Evolutionary conservation across 805 yeast genomes (phyloP).

Genomic region (Candida orba): DNA sequence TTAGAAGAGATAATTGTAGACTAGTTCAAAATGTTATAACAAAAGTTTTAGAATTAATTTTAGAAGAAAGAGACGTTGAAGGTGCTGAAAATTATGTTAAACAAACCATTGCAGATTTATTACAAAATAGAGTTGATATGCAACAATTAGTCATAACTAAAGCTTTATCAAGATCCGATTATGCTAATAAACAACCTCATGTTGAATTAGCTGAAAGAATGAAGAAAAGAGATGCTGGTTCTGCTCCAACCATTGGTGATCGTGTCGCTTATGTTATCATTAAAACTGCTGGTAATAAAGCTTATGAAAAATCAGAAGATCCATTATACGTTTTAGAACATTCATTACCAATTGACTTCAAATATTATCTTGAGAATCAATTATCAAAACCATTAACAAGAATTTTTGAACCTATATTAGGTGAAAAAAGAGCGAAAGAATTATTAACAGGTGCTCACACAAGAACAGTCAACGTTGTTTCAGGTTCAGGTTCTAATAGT

Average conservation of each 20-base stretch:
- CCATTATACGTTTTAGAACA: conserved; percentile 90
- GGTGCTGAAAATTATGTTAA: conserved; percentile 84
- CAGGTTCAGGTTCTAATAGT: conserved; percentile 45
- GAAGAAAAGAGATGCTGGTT: conserved; percentile 94
- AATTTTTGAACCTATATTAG: conserved; percentile 91
- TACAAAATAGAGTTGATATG: conserved; percentile 88
- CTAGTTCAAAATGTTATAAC: conserved; percentile 93
- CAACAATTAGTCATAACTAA: conserved; percentile 92
- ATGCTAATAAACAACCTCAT: conserved; percentile 95
- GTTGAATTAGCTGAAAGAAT: conserved; percentile 93
- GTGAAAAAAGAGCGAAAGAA: conserved; percentile 74
- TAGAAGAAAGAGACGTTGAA: conserved; percentile 80
- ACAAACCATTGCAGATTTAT: conserved; percentile 77
- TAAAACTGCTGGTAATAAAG: conserved; percentile 69
- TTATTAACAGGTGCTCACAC: conserved; percentile 82
- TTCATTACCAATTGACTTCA: conserved; percentile 89
- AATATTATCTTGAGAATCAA: conserved; percentile 89
- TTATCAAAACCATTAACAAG: conserved; percentile 86
- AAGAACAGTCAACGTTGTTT: conserved; percentile 55
- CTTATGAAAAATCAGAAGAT: conserved; percentile 95
- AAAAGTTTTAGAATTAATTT: conserved; percentile 73
- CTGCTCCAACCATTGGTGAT: conserved; percentile 95
- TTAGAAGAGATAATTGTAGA: conserved; percentile 94
- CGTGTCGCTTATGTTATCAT: conserved; percentile 96
- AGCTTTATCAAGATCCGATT: conserved; percentile 77